Evolutionary conservation across 2,329 filamentous ascomycete species (phyloP), one percentile per base, ranked within the genome.

Genomic region (Daldinia eschscholtzii): DNA sequence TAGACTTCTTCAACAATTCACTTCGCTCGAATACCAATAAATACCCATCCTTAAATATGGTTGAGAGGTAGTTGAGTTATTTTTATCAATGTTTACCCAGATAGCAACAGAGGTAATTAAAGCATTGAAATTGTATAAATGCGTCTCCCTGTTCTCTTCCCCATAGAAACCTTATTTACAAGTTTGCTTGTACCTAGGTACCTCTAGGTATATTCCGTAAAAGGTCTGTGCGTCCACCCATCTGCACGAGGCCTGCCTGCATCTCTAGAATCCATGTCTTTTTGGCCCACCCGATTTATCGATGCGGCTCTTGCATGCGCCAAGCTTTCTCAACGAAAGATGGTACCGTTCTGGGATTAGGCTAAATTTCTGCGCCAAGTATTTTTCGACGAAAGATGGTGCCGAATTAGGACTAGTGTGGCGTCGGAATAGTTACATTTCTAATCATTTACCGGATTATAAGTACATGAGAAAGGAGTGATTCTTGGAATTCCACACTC

Each of bases 371-470:
- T 39, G 23, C 41, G 67, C 70, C 67, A 68, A 68, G 70, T 18
- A 9, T 4, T 7, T 57, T 66, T 59, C 23, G 39, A 57, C 67
- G 70, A 72, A 72, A 63, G 39, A 68, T 72, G 64, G 33, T 61
- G 61, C 70, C 62, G 6, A 42, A 70, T 66, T n/a, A 35, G 64
- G 70, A 64, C 12, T 57, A 57, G 26, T 6, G 39, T 18, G 33
- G 39, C 41, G 10, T 37, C 33, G 1, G 44, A 18, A 52, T n/a
- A 42, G 50, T 20, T 50, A 42, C 42, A 55, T 55, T 55, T 55
- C 10, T 55, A 55, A 55, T 55, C 33, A 26, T 20, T 23, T 26
- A 37, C 30, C 30, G 18, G 52, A 15, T 37, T 55, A 55, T 55
- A 55, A 55, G 30, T 23, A 55, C 30, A 39, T 23, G 46, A 52